Evolutionary conservation across 257 asterid species (phyloP).

Genomic region (Buddleja alternifolia): DNA sequence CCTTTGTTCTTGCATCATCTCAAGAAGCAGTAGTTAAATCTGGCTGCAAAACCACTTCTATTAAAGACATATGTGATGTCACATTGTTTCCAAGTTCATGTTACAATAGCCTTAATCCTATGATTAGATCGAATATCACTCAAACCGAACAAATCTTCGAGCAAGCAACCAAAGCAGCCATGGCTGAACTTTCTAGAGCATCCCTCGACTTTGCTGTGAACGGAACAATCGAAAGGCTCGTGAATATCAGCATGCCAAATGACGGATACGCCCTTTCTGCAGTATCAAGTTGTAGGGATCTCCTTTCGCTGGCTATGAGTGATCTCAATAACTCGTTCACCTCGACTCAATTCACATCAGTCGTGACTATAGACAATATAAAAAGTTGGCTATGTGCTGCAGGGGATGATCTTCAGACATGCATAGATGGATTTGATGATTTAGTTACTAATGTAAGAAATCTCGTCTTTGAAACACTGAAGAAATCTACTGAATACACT

Average conservation of each 20-base stretch:
- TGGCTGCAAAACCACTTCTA: background rate
- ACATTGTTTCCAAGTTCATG: no score
- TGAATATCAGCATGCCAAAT: background rate
- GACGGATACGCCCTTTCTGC: constrained; percentile 23
- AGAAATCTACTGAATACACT: background rate
- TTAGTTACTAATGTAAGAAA: background rate
- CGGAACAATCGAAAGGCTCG: constrained; percentile 12
- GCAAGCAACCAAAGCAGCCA: background rate
- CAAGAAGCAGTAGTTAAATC: background rate
- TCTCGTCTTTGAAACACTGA: background rate
- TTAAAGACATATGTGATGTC: background rate
- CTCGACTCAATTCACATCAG: background rate
- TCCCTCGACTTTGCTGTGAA: background rate
- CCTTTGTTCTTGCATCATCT: background rate
- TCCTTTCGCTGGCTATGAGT: constrained; percentile 19
- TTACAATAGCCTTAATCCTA: background rate
- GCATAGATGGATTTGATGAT: constrained; percentile 28
- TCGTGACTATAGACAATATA: background rate
- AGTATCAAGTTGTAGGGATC: constrained; percentile 17
- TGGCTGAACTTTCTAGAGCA: constrained; percentile 11
- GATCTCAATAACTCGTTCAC: constrained; percentile 18
- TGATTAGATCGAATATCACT: background rate
- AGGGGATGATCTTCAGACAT: constrained; percentile 17
- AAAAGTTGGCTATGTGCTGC: constrained; percentile 22
- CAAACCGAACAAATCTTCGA: background rate